Evolutionary conservation across 192 early-diverging fungal genomes (phyloP).

Genomic region (Chytriomyces hyalinus): DNA sequence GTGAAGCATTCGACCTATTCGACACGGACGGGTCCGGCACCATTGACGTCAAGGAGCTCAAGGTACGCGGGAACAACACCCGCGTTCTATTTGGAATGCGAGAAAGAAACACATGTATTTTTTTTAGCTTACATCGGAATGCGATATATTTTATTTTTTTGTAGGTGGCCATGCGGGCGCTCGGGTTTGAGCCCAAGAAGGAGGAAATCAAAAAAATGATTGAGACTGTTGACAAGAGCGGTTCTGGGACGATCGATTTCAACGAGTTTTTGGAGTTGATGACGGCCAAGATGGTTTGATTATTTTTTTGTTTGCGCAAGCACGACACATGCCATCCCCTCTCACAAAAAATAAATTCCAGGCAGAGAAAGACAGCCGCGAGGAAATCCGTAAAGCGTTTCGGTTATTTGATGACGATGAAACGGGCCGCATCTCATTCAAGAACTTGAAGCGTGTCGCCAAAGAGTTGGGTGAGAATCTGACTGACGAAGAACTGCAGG

Average conservation of each 20-base stretch:
- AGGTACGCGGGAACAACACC: slow-evolving; percentile 41
- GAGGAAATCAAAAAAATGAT: slow-evolving; percentile 61
- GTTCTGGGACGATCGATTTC: slow-evolving; percentile 66
- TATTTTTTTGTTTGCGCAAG: background rate
- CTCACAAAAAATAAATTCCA: slow-evolving; percentile 18
- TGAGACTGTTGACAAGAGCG: slow-evolving; percentile 57
- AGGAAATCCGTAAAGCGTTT: slow-evolving; percentile 80
- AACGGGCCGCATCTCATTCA: slow-evolving; percentile 75
- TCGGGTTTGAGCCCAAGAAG: slow-evolving; percentile 58
- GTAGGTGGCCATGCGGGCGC: slow-evolving; percentile 49
- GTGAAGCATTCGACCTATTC: slow-evolving; percentile 75
- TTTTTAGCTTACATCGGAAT: background rate
- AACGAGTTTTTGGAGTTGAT: slow-evolving; percentile 74
- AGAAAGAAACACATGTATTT: background rate
- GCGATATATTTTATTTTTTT: slow-evolving; percentile 20
- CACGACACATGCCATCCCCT: background rate
- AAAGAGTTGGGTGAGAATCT: slow-evolving; percentile 75
- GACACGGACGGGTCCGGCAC: slow-evolving; percentile 66
- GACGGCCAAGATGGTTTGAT: slow-evolving; percentile 66
- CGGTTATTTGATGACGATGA: slow-evolving; percentile 78
- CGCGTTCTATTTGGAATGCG: background rate
- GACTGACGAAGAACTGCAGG: slow-evolving; percentile 72
- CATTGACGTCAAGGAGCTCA: slow-evolving; percentile 72
- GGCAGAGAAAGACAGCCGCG: slow-evolving; percentile 68
- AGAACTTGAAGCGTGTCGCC: slow-evolving; percentile 71